phyloP scores from a whole-genome alignment of 371 early-diverging fungal genomes.

The Syncephalastrum sp. region DNA sequence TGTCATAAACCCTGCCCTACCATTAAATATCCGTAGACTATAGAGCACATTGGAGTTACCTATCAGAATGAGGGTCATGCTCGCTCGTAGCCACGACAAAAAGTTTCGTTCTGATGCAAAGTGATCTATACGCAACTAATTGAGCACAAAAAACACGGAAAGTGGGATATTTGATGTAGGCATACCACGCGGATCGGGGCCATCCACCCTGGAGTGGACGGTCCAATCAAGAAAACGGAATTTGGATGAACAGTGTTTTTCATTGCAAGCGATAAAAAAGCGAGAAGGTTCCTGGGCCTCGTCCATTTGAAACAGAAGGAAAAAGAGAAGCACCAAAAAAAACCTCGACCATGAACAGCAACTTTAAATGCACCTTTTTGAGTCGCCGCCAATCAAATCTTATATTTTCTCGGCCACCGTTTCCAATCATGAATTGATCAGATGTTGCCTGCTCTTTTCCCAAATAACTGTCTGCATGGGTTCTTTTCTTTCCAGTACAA shows the following conservation, averaged over 20 bases:
- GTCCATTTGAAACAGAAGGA: neutral
- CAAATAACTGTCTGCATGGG: too few relatives aligned
- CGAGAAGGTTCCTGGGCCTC: slow-evolving; percentile 24
- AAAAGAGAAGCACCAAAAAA: slow-evolving; percentile 7
- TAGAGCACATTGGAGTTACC: slow-evolving; percentile 20
- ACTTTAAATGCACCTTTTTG: too few relatives aligned
- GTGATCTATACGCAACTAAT: too few relatives aligned
- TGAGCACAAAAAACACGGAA: too few relatives aligned
- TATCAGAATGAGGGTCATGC: slow-evolving; percentile 34
- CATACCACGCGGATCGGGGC: slow-evolving; percentile 42
- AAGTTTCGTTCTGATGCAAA: too few relatives aligned
- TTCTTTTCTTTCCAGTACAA: too few relatives aligned
- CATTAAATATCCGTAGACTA: neutral
- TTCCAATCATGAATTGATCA: too few relatives aligned
- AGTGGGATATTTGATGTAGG: too few relatives aligned
- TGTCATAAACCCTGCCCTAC: slow-evolving; percentile 36
- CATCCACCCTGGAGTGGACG: slow-evolving; percentile 35
- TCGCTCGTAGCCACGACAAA: slow-evolving; percentile 24
- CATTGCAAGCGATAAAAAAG: slow-evolving; percentile 28
- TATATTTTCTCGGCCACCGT: too few relatives aligned
- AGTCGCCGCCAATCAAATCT: too few relatives aligned
- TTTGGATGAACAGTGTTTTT: slow-evolving; percentile 30
- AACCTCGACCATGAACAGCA: neutral
- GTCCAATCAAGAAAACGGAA: slow-evolving; percentile 34
- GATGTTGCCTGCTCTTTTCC: too few relatives aligned